phyloP scores from a whole-genome alignment of 192 early-diverging fungal genomes.

The Podila minutissima region DNA sequence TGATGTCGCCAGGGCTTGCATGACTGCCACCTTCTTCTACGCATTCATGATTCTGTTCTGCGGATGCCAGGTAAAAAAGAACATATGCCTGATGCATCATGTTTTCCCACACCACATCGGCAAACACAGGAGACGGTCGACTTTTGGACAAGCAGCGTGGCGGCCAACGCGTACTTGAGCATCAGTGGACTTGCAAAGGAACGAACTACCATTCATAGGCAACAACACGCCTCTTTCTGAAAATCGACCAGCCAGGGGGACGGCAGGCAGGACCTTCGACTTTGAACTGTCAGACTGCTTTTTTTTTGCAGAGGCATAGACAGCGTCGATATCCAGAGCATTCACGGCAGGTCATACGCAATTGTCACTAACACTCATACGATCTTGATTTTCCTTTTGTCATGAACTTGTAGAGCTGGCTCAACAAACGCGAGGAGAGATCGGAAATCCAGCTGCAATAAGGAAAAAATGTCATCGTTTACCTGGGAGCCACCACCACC shows the following conservation, averaged over 20 bases:
- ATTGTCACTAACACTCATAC: not conserved
- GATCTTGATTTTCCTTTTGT: not conserved
- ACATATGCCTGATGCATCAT: not conserved
- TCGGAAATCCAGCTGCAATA: conserved; percentile 46
- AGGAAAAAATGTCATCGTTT: not conserved
- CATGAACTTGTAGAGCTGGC: conserved; percentile 31
- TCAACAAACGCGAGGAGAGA: conserved; percentile 45
- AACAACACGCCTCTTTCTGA: too few relatives aligned
- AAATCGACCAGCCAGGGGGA: too few relatives aligned
- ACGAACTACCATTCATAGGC: too few relatives aligned
- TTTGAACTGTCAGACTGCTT: too few relatives aligned
- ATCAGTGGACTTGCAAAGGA: too few relatives aligned
- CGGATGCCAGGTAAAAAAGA: conserved; percentile 56
- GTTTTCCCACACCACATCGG: not conserved
- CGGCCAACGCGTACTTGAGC: too few relatives aligned
- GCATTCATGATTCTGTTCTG: conserved; percentile 62
- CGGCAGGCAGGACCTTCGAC: too few relatives aligned
- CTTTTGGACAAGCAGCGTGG: not conserved
- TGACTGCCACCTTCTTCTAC: conserved; percentile 60
- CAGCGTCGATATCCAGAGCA: too few relatives aligned
- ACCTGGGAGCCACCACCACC: not conserved
- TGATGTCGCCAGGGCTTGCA: conserved; percentile 58
- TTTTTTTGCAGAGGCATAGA: too few relatives aligned
- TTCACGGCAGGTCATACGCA: not conserved
- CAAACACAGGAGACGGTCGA: not conserved